Evolutionary conservation across 148 eudicot species (phyloP).

Genomic region (Fallopia convolvulus): DNA sequence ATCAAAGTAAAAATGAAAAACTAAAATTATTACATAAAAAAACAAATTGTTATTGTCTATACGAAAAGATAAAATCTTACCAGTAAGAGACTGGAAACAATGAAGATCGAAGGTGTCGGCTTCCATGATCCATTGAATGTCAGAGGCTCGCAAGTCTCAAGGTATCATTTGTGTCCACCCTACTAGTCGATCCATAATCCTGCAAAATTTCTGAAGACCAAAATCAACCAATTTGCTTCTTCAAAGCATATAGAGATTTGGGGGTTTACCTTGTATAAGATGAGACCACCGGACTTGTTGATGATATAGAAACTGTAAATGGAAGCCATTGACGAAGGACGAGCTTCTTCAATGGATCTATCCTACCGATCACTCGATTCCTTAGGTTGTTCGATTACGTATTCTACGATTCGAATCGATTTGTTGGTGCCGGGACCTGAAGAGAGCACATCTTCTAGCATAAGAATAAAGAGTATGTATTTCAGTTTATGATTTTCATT

Average conservation of each 20-base stretch:
- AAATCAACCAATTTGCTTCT: neutral
- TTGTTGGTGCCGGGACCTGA: neutral
- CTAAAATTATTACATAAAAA: neutral
- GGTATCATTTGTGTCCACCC: neutral
- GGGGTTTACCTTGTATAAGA: conserved; percentile 66
- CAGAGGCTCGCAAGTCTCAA: too few relatives aligned
- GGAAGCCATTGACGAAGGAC: conserved; percentile 54
- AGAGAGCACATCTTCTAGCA: neutral
- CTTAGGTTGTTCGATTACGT: neutral
- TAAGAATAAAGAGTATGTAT: too few relatives aligned
- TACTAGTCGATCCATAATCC: too few relatives aligned
- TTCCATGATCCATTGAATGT: conserved; percentile 57
- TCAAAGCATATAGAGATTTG: neutral
- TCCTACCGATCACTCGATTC: neutral
- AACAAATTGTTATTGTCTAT: neutral
- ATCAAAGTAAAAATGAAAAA: neutral
- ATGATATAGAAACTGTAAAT: conserved; percentile 72
- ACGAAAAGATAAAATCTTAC: too few relatives aligned
- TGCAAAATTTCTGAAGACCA: too few relatives aligned
- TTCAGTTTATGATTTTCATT: too few relatives aligned
- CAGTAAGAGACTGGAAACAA: too few relatives aligned
- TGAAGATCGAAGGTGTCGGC: too few relatives aligned
- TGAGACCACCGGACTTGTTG: conserved; percentile 95
- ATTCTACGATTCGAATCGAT: neutral
- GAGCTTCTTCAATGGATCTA: conserved; percentile 1